Evolutionary conservation across 2,329 filamentous ascomycete species (phyloP), one percentile per base, ranked within the genome.

Genomic region (Penicillium corylophilum): DNA sequence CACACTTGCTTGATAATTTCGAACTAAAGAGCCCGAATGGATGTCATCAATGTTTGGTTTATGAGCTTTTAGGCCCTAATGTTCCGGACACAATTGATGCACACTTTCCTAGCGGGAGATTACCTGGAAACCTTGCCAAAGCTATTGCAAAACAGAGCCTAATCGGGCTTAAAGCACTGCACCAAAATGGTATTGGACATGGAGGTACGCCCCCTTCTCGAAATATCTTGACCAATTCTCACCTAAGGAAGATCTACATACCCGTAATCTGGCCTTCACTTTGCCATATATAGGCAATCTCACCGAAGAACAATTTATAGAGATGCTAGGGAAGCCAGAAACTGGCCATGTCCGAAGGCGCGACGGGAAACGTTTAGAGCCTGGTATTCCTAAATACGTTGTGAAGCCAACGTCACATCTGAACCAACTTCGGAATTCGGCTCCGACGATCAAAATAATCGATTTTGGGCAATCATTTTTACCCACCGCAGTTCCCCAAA

Each of bases 11-110:
- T 22, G 69, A 76, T 53, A 22, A 63, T 16, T 78, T 79, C 33
- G 33, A 69, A 7, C 44, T 74, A 40, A 38, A 57, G 2, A 75
- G 77, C 9, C 75, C 74, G 6, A 79, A 79, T 60, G 75, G 77
- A 10, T 63, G 28, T 2, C 76, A 80, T 2, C 76, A 80, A n/a
- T 79, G 76, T 56, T 59, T 79, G 0, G 70, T 79, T 5, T 67
- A 72, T 41, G 69, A 76, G 38, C 60, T 73, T n/a, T 47, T 76
- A 24, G 74, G 73, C 2, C 67, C 74, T 7, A 77, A 62, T 58
- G 63, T 77, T 16, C 66, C 71, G 10, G 63, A 69, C 42, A 57
- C 69, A 52, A 66, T 75, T 48, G 66, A 74, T 43, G 53, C 59
- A 9, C 66, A 64, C 16, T 71, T 71, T 50, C 20, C 58, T 56